Evolutionary conservation across 2,329 filamentous ascomycete species (phyloP), one percentile per base, ranked within the genome.

Genomic region (Chaetoscypha palmicola): DNA sequence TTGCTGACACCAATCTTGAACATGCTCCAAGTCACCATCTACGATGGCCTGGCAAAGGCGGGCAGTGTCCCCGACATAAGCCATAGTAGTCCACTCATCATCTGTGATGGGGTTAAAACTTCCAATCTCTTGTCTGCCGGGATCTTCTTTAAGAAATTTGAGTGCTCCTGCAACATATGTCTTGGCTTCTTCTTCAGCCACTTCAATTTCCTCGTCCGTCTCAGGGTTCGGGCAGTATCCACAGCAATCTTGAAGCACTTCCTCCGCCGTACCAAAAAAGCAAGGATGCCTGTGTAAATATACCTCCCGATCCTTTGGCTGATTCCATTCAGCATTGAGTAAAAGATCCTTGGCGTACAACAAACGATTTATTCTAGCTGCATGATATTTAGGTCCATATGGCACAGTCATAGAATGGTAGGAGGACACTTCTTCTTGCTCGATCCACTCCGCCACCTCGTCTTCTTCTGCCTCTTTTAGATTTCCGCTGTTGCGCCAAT

Each of bases 11-110:
- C 86, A 94, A 52, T 80, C 76, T 53, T 77, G 64, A 2, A 94
- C 83, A 49, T 78, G 74, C 28, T 86, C 79, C 2, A 83, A 54
- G 61, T 94, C 81, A 1, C 74, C 70, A 53, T 89, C 80, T 3
- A 90, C 78, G 45, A 94, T 94, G 1, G 85, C 87, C 58, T 89
- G 83, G 57, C 86, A 94, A 2, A 94, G 71, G 12, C 76, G 71
- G 28, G 78, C 79, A 1, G 86, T 90, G 52, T 89, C 86, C 9
- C 86, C 85, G 26, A 94, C 74, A 53, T 94, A 94, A 0, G 87
- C 86, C 86, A 94, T 92, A 52, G 90, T 85, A 1, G 87, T 92
- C 86, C 87, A 94, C 58, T 92, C 86, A 39, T 86, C 74, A 32
- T 87, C 80, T 0, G 83, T 90, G 28, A 91, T 71, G 0, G 87